Evolutionary conservation across 208 protist genomes (phyloP).

Genomic region (Herpetomonas tarakana): DNA sequence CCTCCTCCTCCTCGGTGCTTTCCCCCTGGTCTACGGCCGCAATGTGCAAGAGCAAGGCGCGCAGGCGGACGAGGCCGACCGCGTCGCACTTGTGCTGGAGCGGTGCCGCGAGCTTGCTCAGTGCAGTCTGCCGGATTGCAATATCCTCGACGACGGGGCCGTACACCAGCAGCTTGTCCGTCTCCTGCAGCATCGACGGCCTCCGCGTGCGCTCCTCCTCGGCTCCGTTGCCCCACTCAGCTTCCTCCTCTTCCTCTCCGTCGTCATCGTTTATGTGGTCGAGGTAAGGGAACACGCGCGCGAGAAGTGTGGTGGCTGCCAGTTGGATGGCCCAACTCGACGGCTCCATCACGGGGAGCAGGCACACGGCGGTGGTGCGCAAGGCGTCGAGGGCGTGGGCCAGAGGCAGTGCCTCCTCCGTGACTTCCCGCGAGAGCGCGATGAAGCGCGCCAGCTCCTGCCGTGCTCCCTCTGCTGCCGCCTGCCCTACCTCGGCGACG

Average conservation of each 20-base stretch:
- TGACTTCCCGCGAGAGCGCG: background rate
- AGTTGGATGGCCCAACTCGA: background rate
- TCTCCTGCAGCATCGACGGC: background rate
- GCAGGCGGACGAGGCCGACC: too few relatives aligned
- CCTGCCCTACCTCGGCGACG: too few relatives aligned
- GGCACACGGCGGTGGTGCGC: background rate
- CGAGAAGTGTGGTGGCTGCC: background rate
- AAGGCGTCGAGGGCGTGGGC: background rate
- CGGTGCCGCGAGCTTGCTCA: too few relatives aligned
- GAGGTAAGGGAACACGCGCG: background rate
- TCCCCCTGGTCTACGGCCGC: too few relatives aligned
- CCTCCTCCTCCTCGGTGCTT: too few relatives aligned
- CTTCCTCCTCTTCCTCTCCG: too few relatives aligned
- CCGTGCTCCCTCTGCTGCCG: too few relatives aligned
- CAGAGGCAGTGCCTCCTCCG: background rate
- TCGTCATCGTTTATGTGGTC: too few relatives aligned
- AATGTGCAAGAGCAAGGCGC: too few relatives aligned
- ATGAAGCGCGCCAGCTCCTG: background rate
- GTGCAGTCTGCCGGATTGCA: background rate
- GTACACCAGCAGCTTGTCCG: constrained; percentile 1
- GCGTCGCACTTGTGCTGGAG: background rate
- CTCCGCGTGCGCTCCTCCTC: background rate
- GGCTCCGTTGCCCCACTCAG: too few relatives aligned
- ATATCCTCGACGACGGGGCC: background rate
- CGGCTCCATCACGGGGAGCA: background rate